Evolutionary conservation across 495 filamentous ascomycete species (phyloP), one percentile per base, ranked within the genome.

Genomic region (Talaromyces nanjingensis): DNA sequence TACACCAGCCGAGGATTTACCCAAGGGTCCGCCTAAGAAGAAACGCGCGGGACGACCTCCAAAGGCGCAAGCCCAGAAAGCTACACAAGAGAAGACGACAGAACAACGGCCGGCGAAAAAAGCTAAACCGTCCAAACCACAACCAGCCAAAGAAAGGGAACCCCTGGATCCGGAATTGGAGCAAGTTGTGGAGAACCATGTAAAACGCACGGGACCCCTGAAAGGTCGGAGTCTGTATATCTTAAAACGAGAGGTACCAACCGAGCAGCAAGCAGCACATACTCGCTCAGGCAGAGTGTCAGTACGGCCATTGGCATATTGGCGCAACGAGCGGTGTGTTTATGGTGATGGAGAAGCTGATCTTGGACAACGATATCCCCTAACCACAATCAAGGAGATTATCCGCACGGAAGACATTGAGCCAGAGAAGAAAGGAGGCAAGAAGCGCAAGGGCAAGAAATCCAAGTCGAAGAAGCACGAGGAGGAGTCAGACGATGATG

Each of bases 311-410:
- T 73, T 97, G n/a, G 85, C 87, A 42, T 93, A 80, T 71, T 98
- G 94, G 94, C 86, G 85, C 60, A 91, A 91, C 62, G 94, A 98
- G 70, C 84, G 84, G 25, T 81, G 88, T 61, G 81, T 91, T 2
- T 92, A 87, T 71, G 85, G 84, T 11, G 81, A 88, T 64, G 82
- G 81, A 33, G 79, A 79, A 60, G 77, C 78, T 18, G 76, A 73
- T 12, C 79, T 82, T 53, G 79, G 80, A 56, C 76, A 75, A 65
- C 70, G 81, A 57, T 85, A 86, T 64, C 77, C 86, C 14, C 69
- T 92, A 47, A 84, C 85, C 0, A 83, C 78, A 5, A 86, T 94
- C 59, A 86, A 90, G 65, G 90, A 89, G 65, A 80, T 97, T 45
- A 82, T 92, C 31, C 85, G 93, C 9, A 84, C 86, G 0, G 88